Base-by-base conservation (phyloP, 2,329 filamentous ascomycete genomes). In the Neoscytalidium dimidiatum region DNA sequence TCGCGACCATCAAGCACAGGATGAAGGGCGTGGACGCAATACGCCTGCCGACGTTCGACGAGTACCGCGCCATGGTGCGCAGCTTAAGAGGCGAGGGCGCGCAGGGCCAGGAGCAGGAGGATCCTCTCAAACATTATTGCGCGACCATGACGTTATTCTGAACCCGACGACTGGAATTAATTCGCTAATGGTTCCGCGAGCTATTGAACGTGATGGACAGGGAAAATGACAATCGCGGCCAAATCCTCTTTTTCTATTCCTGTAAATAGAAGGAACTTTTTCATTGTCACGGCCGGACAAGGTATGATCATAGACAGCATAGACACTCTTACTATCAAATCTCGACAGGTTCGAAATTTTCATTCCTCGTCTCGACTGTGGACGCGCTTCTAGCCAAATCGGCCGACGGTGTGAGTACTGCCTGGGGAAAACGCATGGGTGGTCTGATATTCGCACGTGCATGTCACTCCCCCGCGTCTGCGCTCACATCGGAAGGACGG, bases 41-140 rank as follows among this genome's bases (percentile, higher is more conserved):
- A 8, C 62, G 62, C 7, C 31, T 64, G 52, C 62, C 62, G 13
- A 57, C 38, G 4, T 48, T 35, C 21, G 62, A 64, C 17, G 62
- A 64, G 62, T 64, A 64, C 23, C 51, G 52, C 21, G 62, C 41
- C 43, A 64, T 64, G 62, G 43, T 64, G 51, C 62, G 62, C 62
- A 64, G 62, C 43, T 19, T 64, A 28, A 29, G 52, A 19, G 51
- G 62, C 13, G 62, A 64, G 29, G 61, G 61, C 4, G 28, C 29
- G 35, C 6, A 23, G 21, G 26, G 52, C 19, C 53, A 46, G 26
- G 51, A 33, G 29, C 29, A 52, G 26, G 51, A 64, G 19, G 62
- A 58, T 21, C 41, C 21, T 44, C 51, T 64, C 38, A 44, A 44
- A 28, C 52, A 43, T 23, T 48, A 57, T 43, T 64, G 62, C 52